A percentile compares a stretch with the other conserved stretches of the same genome.
Conservation (phyloP, 768 basidiomycete genomes). For the Tulasnella sp. region DNA sequence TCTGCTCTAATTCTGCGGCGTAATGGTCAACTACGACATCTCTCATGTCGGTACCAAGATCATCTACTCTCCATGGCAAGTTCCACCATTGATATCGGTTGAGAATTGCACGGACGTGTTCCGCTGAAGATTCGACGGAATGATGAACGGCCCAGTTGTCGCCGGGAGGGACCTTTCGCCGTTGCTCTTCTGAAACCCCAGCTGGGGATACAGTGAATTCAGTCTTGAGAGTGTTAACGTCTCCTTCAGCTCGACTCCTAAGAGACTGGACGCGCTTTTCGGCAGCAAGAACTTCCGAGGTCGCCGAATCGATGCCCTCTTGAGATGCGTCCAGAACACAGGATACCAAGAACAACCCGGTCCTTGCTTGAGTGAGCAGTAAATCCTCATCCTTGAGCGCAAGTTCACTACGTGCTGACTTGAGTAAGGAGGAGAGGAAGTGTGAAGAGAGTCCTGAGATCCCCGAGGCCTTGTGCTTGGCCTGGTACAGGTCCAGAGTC, state of each 20-base stretch:
- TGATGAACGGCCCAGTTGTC: not conserved
- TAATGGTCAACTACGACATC: slow-evolving; percentile 1
- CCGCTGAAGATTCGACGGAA: not conserved
- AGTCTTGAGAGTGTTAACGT: not conserved
- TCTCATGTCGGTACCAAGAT: slow-evolving; percentile 12
- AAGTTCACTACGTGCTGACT: not conserved
- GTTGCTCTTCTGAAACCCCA: not conserved
- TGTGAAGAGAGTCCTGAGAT: not conserved
- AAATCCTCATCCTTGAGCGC: not conserved
- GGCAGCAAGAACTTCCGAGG: not conserved
- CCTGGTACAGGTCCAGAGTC: slow-evolving; percentile 4
- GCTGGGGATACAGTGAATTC: not conserved
- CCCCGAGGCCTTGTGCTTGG: not conserved
- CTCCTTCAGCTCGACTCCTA: not conserved
- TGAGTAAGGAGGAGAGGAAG: not conserved
- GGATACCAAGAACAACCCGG: slow-evolving; percentile 6
- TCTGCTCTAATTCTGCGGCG: slow-evolving; percentile 1
- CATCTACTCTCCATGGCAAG: slow-evolving; percentile 20
- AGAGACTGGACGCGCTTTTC: not conserved
- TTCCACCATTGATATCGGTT: slow-evolving; percentile 36
- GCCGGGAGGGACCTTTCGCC: too few species aligned
- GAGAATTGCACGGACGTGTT: not conserved
- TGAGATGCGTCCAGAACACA: not conserved
- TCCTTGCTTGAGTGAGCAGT: not conserved
- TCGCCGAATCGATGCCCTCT: not conserved